Conservation (phyloP, 2,329 filamentous ascomycete genomes). For the Fusarium sacchari region DNA sequence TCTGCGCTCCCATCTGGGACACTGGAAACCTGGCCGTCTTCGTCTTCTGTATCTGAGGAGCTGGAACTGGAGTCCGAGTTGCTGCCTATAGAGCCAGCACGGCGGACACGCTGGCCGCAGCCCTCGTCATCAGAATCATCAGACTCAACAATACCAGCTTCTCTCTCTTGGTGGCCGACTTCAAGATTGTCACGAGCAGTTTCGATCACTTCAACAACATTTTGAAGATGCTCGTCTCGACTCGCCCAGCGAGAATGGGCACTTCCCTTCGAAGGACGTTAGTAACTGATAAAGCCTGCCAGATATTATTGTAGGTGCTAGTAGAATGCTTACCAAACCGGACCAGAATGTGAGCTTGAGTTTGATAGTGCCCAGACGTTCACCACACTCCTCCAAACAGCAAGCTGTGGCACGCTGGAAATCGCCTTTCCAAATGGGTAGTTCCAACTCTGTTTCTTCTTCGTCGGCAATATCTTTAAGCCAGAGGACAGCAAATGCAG, state of each 20-base stretch:
- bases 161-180: slow-evolving; percentile 46
- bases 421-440: slow-evolving; percentile 74
- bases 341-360: slow-evolving; percentile 50
- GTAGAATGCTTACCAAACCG: slow-evolving; percentile 46
- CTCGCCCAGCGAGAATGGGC: slow-evolving; percentile 51
- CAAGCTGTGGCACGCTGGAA: slow-evolving; percentile 58
- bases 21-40: slow-evolving; percentile 35
- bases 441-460: slow-evolving; percentile 65
- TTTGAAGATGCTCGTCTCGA: slow-evolving; percentile 48
- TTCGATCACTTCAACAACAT: slow-evolving; percentile 60
- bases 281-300: background rate
- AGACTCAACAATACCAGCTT: slow-evolving; percentile 50
- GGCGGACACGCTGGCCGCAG: background rate
- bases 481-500: slow-evolving; percentile 74
- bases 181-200: slow-evolving; percentile 50
- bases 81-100: slow-evolving; percentile 33
- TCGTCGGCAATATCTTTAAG: slow-evolving; percentile 76
- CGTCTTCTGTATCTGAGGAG: slow-evolving; percentile 45
- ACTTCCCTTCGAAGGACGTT: slow-evolving; percentile 45
- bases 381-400: slow-evolving; percentile 57
- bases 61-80: slow-evolving; percentile 44
- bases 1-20: slow-evolving; percentile 50
- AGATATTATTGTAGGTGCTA: background rate
- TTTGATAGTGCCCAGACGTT: slow-evolving; percentile 58
- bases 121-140: slow-evolving; percentile 27